Percentiles rank a stretch among this genome's conserved stretches.
These are phyloP conservation scores for Gentiana straminea DNA, from an alignment of 257 asterid species.

Conservation along the genomic window DNA sequence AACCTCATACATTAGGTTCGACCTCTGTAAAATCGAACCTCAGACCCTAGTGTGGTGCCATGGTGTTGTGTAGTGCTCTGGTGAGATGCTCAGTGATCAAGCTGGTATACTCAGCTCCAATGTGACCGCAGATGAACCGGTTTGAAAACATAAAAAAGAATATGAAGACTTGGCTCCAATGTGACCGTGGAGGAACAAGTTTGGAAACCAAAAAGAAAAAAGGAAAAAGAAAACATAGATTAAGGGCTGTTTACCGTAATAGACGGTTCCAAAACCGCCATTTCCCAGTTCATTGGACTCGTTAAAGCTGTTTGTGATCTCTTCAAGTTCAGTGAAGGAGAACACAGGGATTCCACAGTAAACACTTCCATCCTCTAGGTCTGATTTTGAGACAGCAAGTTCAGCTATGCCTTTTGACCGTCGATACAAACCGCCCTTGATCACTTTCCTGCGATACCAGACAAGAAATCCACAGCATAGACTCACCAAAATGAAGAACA, in stretches of 20 bases:
- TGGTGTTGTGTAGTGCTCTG: no score
- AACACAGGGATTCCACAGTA: slow-evolving; percentile 45
- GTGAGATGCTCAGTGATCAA: no score
- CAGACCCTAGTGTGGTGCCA: no score
- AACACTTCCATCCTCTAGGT: slow-evolving; percentile 30
- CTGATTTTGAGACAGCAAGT: slow-evolving; percentile 26
- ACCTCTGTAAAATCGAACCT: background rate
- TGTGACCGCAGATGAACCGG: background rate
- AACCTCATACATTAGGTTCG: no score
- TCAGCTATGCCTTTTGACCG: slow-evolving; percentile 28
- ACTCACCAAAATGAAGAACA: slow-evolving; percentile 2
- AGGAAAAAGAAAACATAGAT: no score
- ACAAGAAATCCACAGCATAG: slow-evolving; percentile 5
- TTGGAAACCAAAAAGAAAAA: background rate
- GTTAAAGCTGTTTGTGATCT: slow-evolving; percentile 48
- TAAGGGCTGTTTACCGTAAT: slow-evolving; percentile 38
- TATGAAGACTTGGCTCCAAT: no score
- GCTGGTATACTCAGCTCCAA: background rate
- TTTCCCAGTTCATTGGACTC: slow-evolving; percentile 57
- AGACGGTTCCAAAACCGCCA: slow-evolving; percentile 83
- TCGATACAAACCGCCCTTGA: slow-evolving; percentile 5
- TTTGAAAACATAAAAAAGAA: background rate
- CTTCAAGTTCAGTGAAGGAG: slow-evolving; percentile 49
- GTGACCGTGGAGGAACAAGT: no score
- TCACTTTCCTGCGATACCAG: slow-evolving; percentile 31